A percentile compares a stretch with the other conserved stretches of the same genome.
phyloP scores from a whole-genome alignment of 371 early-diverging fungal genomes.

The Mortierella sp. region DNA sequence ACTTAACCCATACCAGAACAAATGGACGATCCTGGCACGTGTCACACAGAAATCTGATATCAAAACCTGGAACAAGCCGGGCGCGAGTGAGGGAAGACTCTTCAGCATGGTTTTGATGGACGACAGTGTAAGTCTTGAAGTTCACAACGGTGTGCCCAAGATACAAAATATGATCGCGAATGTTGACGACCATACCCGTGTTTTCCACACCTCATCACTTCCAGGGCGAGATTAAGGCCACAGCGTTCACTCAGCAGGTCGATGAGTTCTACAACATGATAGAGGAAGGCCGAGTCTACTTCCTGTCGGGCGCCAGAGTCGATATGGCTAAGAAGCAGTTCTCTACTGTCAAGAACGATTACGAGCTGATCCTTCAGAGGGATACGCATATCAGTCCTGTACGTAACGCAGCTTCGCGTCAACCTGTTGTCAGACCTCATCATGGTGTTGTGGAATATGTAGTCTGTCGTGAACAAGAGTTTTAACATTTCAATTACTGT shows the following conservation, averaged over 20 bases:
- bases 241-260: constrained; percentile 88
- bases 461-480: no score
- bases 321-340: constrained; percentile 90
- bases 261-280: constrained; percentile 78
- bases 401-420: constrained; percentile 16
- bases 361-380: constrained; percentile 89
- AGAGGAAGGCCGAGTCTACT: constrained; percentile 85
- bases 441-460: no score
- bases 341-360: constrained; percentile 85
- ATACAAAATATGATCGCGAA: background rate
- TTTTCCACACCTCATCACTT: constrained; percentile 1
- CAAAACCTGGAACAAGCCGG: constrained; percentile 80
- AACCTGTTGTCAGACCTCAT: background rate
- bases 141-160: background rate
- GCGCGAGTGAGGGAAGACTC: constrained; percentile 83
- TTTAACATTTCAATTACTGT: constrained; percentile 1
- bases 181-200: background rate
- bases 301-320: constrained; percentile 84
- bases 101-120: constrained; percentile 92
- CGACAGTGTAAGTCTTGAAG: constrained; percentile 69
- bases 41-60: constrained; percentile 88
- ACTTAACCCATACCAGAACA: constrained; percentile 83
- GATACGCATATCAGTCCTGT: constrained; percentile 71
- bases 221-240: constrained; percentile 91
- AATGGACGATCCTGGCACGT: constrained; percentile 94